Percentiles rank a stretch among this genome's conserved stretches.
Conservation (phyloP, 2,329 filamentous ascomycete genomes). For the Aspergillus ochraceus region DNA sequence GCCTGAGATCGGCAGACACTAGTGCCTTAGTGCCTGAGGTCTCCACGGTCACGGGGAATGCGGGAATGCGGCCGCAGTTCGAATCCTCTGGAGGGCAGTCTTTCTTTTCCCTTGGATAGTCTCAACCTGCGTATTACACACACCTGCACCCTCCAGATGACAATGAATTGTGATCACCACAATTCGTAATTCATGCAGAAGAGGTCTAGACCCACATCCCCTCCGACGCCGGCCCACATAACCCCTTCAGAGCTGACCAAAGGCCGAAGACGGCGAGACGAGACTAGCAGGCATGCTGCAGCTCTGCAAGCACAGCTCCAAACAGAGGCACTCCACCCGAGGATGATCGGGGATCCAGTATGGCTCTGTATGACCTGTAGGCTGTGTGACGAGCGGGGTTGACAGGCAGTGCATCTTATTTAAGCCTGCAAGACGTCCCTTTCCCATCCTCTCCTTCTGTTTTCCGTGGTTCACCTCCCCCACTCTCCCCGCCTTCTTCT, state of each 20-base stretch:
- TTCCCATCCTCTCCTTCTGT: not conserved
- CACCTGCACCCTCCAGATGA: too few relatives aligned
- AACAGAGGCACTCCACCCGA: too few relatives aligned
- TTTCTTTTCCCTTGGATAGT: not conserved
- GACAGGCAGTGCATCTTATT: not conserved
- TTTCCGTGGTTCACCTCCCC: not conserved
- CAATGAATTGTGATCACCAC: too few relatives aligned
- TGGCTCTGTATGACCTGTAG: too few relatives aligned
- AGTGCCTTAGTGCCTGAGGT: too few relatives aligned
- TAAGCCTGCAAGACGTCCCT: not conserved
- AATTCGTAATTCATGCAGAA: not conserved
- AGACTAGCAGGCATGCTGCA: too few relatives aligned
- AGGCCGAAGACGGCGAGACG: too few relatives aligned
- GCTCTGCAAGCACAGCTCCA: too few relatives aligned
- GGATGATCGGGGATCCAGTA: not conserved
- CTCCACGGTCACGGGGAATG: not conserved
- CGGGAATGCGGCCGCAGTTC: slow-evolving; percentile 4
- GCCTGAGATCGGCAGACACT: too few relatives aligned
- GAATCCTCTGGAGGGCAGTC: slow-evolving; percentile 6
- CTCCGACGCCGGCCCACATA: not conserved
- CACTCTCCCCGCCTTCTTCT: not conserved
- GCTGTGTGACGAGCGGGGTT: not conserved
- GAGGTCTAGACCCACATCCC: not conserved
- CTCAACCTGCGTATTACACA: too few relatives aligned
- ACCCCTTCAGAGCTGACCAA: too few relatives aligned